A percentile compares a stretch with the other conserved stretches of the same genome.
Conservation (phyloP, 352 stramenopile genomes). For the Chrysophaeum taylorii region DNA sequence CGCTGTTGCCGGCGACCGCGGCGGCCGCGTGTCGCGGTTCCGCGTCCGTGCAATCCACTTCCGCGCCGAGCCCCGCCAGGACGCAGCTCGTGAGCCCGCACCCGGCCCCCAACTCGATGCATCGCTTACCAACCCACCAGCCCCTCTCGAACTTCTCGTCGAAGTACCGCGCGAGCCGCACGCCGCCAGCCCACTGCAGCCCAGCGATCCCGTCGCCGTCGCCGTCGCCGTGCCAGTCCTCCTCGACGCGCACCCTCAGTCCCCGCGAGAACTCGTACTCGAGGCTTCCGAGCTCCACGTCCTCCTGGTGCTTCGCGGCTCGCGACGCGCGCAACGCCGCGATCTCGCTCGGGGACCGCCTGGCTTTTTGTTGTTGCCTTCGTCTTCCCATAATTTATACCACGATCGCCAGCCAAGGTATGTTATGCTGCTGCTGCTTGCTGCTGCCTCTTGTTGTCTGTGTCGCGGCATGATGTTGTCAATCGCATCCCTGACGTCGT, state of each 20-base stretch:
- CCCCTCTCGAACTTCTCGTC: neutral
- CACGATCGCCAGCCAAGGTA: no score
- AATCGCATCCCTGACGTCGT: no score
- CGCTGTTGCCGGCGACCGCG: neutral
- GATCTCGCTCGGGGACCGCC: no score
- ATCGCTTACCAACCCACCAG: neutral
- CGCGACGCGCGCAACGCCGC: neutral
- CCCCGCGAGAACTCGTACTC: neutral
- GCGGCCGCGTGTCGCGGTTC: neutral
- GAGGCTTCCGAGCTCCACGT: neutral
- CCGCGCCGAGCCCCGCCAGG: neutral
- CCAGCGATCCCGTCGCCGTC: neutral
- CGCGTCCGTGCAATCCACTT: neutral
- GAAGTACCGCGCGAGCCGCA: constrained; percentile 11
- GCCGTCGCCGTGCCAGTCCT: neutral
- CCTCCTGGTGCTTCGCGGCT: neutral
- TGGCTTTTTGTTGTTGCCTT: no score
- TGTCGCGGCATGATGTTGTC: no score
- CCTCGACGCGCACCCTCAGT: neutral
- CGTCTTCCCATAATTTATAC: no score
- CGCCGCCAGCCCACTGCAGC: constrained; percentile 12
- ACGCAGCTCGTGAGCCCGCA: constrained; percentile 1
- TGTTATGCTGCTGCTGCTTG: no score
- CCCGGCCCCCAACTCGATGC: constrained; percentile 2
- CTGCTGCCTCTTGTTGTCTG: no score